Conservation (phyloP, 1,139 yeast genomes). For the Kodamaea arcana region DNA sequence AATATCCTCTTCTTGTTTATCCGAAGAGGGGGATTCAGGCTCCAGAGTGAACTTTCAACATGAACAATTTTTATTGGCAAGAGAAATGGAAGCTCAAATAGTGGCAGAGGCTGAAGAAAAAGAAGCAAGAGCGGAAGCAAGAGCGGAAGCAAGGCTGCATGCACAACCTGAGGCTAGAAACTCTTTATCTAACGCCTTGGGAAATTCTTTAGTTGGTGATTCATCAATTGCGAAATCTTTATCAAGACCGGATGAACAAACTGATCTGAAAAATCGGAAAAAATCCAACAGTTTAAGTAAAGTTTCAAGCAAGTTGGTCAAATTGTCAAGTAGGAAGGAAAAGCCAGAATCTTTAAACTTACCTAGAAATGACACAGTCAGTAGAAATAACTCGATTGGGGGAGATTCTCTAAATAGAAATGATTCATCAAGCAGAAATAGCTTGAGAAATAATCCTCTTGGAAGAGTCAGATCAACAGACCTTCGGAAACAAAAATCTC, state of each 20-base stretch:
- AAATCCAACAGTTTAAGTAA: no score
- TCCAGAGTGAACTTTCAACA: slow-evolving; percentile 5
- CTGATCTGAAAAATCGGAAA: slow-evolving; percentile 1
- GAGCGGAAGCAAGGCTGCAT: no score
- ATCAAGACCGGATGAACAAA: no score
- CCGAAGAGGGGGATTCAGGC: not conserved
- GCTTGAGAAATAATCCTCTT: slow-evolving; percentile 8
- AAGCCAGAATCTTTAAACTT: not conserved
- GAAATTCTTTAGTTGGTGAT: no score
- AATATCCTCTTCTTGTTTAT: not conserved
- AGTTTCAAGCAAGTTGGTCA: no score
- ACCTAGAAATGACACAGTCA: slow-evolving; percentile 4
- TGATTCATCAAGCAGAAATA: not conserved
- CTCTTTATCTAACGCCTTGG: no score
- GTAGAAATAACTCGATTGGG: not conserved
- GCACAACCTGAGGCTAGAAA: no score
- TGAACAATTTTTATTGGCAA: slow-evolving; percentile 8
- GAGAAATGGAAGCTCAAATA: no score
- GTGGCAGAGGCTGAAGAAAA: no score
- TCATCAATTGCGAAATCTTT: no score
- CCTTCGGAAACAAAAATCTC: slow-evolving; percentile 43
- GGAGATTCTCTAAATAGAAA: not conserved
- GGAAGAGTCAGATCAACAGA: slow-evolving; percentile 28
- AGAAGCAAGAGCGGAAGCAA: no score
- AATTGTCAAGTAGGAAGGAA: no score